A percentile compares a stretch with the other conserved stretches of the same genome.
phyloP scores from a whole-genome alignment of 306 rosid species.

The Astragalus membranaceus region DNA sequence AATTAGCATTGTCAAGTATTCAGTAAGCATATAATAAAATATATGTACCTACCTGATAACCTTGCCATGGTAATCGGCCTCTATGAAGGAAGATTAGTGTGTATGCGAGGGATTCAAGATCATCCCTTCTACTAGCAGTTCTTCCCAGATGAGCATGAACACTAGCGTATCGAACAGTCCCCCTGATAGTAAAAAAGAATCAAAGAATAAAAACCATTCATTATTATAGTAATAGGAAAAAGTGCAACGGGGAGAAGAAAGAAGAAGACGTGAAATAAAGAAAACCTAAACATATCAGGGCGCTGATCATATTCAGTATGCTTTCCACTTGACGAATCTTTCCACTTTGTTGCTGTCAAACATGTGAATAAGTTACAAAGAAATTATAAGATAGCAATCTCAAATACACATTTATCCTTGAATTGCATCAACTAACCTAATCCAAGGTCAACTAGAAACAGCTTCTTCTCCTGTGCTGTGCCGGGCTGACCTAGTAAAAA shows the following conservation, averaged over 20 bases:
- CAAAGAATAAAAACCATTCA: constrained; percentile 5
- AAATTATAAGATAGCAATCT: constrained; percentile 4
- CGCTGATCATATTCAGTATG: constrained; percentile 96
- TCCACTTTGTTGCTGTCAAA: constrained; percentile 86
- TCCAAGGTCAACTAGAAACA: constrained; percentile 95
- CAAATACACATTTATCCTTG: not conserved
- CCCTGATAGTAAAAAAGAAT: constrained; percentile 33
- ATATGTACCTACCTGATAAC: constrained; percentile 56
- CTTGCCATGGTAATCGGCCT: constrained; percentile 98
- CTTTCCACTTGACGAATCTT: constrained; percentile 61
- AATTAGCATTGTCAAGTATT: constrained; percentile 1
- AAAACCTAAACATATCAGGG: constrained; percentile 93
- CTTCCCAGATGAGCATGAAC: constrained; percentile 98
- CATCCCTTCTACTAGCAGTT: constrained; percentile 98
- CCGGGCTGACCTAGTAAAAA: constrained; percentile 96
- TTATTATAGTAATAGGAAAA: constrained; percentile 26
- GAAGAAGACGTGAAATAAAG: not conserved
- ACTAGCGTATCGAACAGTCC: constrained; percentile 95
- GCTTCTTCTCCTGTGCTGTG: constrained; percentile 82
- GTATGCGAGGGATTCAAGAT: constrained; percentile 95
- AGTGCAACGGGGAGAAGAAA: not conserved
- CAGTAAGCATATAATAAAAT: not conserved
- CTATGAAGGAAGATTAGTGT: constrained; percentile 85
- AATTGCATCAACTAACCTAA: constrained; percentile 49
- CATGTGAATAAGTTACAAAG: not conserved